phyloP scores from a whole-genome alignment of 1,284 basidiomycete genomes.

The Marasmius fiardii region DNA sequence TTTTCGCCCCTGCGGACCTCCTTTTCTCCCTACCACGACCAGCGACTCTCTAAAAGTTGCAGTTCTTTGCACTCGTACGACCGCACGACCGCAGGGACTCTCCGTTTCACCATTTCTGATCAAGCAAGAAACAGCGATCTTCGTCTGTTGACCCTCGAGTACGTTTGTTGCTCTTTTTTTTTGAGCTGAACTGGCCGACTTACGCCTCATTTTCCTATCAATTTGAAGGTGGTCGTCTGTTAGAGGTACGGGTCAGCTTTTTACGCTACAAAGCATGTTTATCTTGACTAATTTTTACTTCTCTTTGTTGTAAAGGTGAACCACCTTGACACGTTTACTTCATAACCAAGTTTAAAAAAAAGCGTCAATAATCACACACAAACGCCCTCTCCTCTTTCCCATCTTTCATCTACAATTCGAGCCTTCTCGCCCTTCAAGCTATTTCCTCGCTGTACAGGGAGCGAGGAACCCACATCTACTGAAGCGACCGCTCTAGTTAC shows the following conservation, averaged over 20 bases:
- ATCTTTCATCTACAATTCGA: constrained; percentile 18
- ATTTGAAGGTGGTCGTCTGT: constrained; percentile 71
- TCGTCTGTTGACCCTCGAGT: constrained; percentile 80
- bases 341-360: constrained; percentile 25
- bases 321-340: constrained; percentile 62
- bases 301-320: constrained; percentile 52
- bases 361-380: constrained; percentile 12
- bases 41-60: too few relatives aligned
- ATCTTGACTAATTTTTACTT: constrained; percentile 15
- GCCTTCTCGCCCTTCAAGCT: constrained; percentile 39
- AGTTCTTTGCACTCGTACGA: constrained; percentile 28
- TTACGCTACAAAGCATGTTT: constrained; percentile 4
- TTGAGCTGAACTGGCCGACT: constrained; percentile 13
- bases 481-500: constrained; percentile 48
- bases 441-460: constrained; percentile 62
- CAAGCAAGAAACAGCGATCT: constrained; percentile 75
- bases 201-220: constrained; percentile 18
- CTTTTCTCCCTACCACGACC: too few relatives aligned
- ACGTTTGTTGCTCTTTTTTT: constrained; percentile 27
- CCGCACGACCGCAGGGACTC: constrained; percentile 29
- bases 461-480: constrained; percentile 66
- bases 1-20: neutral
- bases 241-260: constrained; percentile 50
- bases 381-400: constrained; percentile 19
- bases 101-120: constrained; percentile 60